Evolutionary conservation across 371 early-diverging fungal species (phyloP).

Genomic region (Zopfochytrium polystomum): DNA sequence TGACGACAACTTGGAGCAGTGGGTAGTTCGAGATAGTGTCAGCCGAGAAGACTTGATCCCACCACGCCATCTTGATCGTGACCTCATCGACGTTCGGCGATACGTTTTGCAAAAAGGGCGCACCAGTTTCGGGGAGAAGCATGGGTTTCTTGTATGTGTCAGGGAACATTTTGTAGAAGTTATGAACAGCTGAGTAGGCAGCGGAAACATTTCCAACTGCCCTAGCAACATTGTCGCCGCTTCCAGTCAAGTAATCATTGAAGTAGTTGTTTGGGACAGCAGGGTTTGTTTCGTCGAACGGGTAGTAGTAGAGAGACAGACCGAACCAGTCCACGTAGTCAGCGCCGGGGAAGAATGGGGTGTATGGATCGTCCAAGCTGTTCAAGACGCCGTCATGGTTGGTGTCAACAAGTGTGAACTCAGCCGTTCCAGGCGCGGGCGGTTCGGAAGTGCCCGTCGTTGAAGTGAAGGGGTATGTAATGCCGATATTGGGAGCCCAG

Average conservation of each 20-base stretch:
- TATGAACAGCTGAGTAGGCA: conserved; percentile 3
- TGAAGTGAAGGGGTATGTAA: conserved; percentile 37
- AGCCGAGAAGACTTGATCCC: too few relatives aligned
- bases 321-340: conserved; percentile 42
- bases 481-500: conserved; percentile 48
- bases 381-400: conserved; percentile 27
- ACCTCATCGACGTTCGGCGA: conserved; percentile 13
- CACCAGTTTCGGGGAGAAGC: conserved; percentile 33
- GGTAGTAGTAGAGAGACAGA: conserved; percentile 17
- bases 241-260: conserved; percentile 10
- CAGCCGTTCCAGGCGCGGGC: conserved; percentile 13
- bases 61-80: conserved; percentile 40
- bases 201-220: neutral
- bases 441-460: conserved; percentile 2
- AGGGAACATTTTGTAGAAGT: conserved; percentile 30
- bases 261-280: conserved; percentile 6
- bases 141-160: conserved; percentile 24
- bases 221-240: conserved; percentile 7
- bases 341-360: conserved; percentile 39
- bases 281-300: conserved; percentile 7
- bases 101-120: conserved; percentile 2
- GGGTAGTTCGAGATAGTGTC: conserved; percentile 26
- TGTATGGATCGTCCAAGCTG: conserved; percentile 35
- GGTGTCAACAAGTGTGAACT: conserved; percentile 38
- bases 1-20: conserved; percentile 28